A percentile compares a stretch with the other conserved stretches of the same genome.
Conservation (phyloP, 176 grass and related monocot genomes). For the Rhynchospora pubera region DNA sequence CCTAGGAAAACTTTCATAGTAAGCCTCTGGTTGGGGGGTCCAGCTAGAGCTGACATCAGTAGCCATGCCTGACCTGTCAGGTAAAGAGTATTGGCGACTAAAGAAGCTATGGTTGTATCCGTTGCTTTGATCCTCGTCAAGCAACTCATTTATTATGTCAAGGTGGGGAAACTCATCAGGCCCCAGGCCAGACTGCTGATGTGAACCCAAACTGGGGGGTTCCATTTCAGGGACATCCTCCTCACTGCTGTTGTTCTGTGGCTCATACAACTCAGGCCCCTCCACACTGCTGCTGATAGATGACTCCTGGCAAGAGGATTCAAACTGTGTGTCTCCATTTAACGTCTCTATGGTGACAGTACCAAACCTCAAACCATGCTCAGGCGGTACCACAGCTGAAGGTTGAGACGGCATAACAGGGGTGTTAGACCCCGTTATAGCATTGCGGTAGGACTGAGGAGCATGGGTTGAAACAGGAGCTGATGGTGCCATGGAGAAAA, state of each 20-base stretch:
- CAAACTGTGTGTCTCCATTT: constrained; percentile 3
- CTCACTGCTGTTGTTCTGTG: constrained; percentile 21
- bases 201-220: constrained; percentile 19
- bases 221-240: constrained; percentile 34
- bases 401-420: constrained; percentile 34
- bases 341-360: constrained; percentile 46
- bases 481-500: constrained; percentile 26
- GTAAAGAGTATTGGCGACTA: constrained; percentile 34
- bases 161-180: constrained; percentile 73
- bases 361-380: constrained; percentile 46
- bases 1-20: constrained; percentile 47
- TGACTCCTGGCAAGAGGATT: constrained; percentile 9
- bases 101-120: constrained; percentile 28
- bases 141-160: constrained; percentile 91
- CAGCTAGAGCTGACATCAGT: constrained; percentile 29
- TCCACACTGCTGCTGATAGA: constrained; percentile 26
- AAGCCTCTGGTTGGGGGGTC: constrained; percentile 30
- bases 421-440: constrained; percentile 44
- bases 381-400: constrained; percentile 26
- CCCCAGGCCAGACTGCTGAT: constrained; percentile 29
- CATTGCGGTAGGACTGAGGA: constrained; percentile 68
- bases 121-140: constrained; percentile 62
- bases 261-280: constrained; percentile 25
- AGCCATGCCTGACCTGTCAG: constrained; percentile 22
- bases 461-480: constrained; percentile 40